Base-by-base conservation (phyloP, 2,329 filamentous ascomycete genomes). In the Metarhizium album region DNA sequence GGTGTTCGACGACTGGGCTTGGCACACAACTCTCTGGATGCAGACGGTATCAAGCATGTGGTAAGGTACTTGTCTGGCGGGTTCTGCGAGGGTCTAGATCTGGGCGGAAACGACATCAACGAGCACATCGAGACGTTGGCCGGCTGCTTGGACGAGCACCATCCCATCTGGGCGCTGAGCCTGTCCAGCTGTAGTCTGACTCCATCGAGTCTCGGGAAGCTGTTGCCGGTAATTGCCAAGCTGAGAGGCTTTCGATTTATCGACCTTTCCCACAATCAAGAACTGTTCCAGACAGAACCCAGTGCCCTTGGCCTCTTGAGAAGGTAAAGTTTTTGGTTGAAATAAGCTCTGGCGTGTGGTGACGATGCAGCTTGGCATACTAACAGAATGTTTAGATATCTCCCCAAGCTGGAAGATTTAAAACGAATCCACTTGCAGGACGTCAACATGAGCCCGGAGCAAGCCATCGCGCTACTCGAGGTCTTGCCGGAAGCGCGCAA, bases 391-490 rank as follows among this genome's bases (percentile, higher is more conserved):
- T 9, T 29, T 22, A 52, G 52, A 53, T 53, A 53, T 47, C 43
- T 53, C 13, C 90, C 91, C 3, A 84, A 88, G 64, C 78, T 97
- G 70, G 72, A 77, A 29, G 73, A 76, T 3, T 67, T 98, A 29
- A 95, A 90, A 64, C 82, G 93, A 16, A 80, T 98, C 53, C 90
- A 97, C 64, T 75, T 98, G 3, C 79, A 83, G 20, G 87, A 95
- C 67, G 89, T 94, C 22, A 82, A 84, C 40, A 80, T 98, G 72
- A 85, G 82, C 2, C 78, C 91, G 0, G 88, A 93, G 60, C 90
- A 97, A 68, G 87, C 85, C 7, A 97, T 97, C 63, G 87, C 89
- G 6, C 73, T 97, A 14, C 87, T 90, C 2, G 93, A 98, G 64
- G 82, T 97, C 33, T 70, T 97, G 6, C 90, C 93, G 0, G 93